A percentile compares a stretch with the other conserved stretches of the same genome.
phyloP scores from a whole-genome alignment of 2,329 filamentous ascomycete genomes.

The Alternaria arbusti region DNA sequence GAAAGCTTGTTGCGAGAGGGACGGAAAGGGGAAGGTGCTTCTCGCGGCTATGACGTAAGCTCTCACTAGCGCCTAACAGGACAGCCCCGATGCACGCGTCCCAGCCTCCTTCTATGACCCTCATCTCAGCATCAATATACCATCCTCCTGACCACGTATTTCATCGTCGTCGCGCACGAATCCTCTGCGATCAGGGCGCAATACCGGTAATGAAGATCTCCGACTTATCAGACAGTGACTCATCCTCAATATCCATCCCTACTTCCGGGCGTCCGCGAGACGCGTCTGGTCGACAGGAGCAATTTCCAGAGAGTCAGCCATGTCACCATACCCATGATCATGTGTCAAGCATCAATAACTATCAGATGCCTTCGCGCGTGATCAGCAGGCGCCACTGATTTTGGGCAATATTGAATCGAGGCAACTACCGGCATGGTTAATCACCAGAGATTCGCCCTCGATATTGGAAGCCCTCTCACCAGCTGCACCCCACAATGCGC shows the following conservation, averaged over 20 bases:
- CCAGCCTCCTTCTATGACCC: background rate
- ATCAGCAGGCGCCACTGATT: background rate
- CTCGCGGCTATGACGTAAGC: background rate
- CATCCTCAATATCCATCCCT: background rate
- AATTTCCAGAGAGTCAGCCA: background rate
- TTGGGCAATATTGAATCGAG: background rate
- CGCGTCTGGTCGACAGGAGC: background rate
- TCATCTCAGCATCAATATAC: background rate
- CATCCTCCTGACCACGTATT: background rate
- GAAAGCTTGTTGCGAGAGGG: background rate
- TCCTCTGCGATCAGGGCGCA: background rate
- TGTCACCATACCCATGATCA: background rate
- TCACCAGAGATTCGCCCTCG: conserved; percentile 13
- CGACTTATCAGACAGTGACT: background rate
- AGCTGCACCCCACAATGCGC: conserved; percentile 25
- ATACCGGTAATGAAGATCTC: background rate
- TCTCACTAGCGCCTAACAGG: background rate
- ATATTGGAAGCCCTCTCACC: conserved; percentile 12
- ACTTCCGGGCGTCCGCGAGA: background rate
- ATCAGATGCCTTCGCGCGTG: background rate
- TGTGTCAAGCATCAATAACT: background rate
- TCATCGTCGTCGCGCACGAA: background rate
- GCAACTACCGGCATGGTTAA: background rate
- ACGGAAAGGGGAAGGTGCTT: background rate
- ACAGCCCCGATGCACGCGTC: background rate